Conservation (phyloP, 768 basidiomycete genomes). For the Pleurotus tuoliensis region DNA sequence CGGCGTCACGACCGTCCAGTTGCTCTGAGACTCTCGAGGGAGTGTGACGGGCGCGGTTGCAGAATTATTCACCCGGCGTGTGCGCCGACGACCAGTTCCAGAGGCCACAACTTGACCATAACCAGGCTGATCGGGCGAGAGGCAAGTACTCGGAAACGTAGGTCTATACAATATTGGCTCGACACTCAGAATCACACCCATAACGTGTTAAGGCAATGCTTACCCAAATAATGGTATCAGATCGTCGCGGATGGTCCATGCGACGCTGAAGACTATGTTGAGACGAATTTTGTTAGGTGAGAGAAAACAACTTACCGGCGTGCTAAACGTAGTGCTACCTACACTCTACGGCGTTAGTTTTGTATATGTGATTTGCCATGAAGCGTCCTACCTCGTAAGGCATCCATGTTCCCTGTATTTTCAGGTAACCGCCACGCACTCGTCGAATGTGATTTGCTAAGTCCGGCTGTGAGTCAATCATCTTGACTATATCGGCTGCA, state of each 20-base stretch:
- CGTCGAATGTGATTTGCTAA: conserved; percentile 77
- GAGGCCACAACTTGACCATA: conserved; percentile 78
- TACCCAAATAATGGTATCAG: conserved; percentile 88
- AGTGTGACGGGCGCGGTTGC: conserved; percentile 15
- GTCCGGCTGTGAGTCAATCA: conserved; percentile 90
- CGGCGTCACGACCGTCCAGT: conserved; percentile 49
- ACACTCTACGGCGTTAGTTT: conserved; percentile 10
- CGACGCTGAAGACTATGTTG: conserved; percentile 49
- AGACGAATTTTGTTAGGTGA: too few species aligned
- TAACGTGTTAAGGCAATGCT: conserved; percentile 10
- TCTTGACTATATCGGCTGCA: conserved; percentile 86
- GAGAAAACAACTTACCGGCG: conserved; percentile 54
- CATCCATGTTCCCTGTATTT: conserved; percentile 95
- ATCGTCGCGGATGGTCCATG: conserved; percentile 85
- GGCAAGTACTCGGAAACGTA: conserved; percentile 77
- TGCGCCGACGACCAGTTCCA: conserved; percentile 55
- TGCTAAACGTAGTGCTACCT: conserved; percentile 78
- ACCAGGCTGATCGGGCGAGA: conserved; percentile 82
- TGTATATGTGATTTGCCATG: conserved; percentile 7
- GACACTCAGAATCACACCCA: not conserved
- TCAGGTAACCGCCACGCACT: conserved; percentile 84
- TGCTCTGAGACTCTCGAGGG: conserved; percentile 21
- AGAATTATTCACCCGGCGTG: conserved; percentile 46
- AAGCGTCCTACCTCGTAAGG: conserved; percentile 67
- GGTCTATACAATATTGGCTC: conserved; percentile 46